Evolutionary conservation across 1,284 basidiomycete genomes (phyloP).

Genomic region (Marasmius sp.): DNA sequence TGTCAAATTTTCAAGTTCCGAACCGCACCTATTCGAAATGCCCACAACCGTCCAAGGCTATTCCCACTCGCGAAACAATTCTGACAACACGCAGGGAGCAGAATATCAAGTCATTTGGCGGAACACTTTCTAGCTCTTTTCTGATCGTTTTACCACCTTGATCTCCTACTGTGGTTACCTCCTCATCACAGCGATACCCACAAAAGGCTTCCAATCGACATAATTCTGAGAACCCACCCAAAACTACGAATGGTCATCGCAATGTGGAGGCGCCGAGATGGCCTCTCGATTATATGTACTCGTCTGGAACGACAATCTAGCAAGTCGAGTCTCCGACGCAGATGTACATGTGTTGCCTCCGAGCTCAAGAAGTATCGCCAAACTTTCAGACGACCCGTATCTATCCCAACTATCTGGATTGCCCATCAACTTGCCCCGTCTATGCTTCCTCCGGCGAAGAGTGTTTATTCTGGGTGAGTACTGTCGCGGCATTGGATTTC

Average conservation of each 20-base stretch:
- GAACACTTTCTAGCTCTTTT: slow-evolving; percentile 76
- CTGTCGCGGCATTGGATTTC: not conserved
- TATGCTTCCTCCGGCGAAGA: too few relatives aligned
- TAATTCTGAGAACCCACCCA: slow-evolving; percentile 48
- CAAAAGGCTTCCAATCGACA: slow-evolving; percentile 57
- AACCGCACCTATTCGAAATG: too few relatives aligned
- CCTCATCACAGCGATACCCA: slow-evolving; percentile 29
- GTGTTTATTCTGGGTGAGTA: slow-evolving; percentile 87
- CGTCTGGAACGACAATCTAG: slow-evolving; percentile 52
- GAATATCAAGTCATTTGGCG: slow-evolving; percentile 74
- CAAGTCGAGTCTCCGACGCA: too few relatives aligned
- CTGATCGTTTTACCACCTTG: slow-evolving; percentile 32
- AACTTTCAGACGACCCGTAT: slow-evolving; percentile 78
- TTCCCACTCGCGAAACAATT: too few relatives aligned
- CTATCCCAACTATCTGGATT: too few relatives aligned
- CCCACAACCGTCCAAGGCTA: too few relatives aligned
- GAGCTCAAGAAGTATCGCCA: slow-evolving; percentile 59
- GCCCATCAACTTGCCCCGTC: too few relatives aligned
- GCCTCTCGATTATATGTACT: slow-evolving; percentile 89
- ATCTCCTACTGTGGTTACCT: slow-evolving; percentile 24
- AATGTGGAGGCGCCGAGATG: slow-evolving; percentile 47
- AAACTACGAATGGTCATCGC: slow-evolving; percentile 14
- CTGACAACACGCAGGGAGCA: too few relatives aligned
- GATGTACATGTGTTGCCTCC: slow-evolving; percentile 46
- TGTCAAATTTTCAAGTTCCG: too few relatives aligned